Conservation (phyloP, 2,329 filamentous ascomycete genomes). For the Furcasterigmium furcatum region DNA sequence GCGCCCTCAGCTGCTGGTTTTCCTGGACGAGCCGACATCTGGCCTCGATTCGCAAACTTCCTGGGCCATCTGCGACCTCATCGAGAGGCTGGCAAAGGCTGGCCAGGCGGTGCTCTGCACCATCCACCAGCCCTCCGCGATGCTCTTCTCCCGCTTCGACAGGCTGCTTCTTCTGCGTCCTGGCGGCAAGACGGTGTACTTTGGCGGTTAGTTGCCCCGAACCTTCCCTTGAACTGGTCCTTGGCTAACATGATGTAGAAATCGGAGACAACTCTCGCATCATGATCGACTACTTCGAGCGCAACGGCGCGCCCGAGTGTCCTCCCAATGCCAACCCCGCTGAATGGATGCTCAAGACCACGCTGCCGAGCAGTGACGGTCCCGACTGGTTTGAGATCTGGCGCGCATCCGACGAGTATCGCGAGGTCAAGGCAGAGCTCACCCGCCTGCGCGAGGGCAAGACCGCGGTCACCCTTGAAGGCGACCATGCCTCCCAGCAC, state of each 20-base stretch:
- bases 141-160: slow-evolving; percentile 47
- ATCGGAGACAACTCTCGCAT: slow-evolving; percentile 38
- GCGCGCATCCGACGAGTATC: slow-evolving; percentile 24
- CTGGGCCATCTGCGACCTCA: slow-evolving; percentile 69
- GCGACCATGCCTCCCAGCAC: slow-evolving; percentile 20
- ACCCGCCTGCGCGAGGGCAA: slow-evolving; percentile 28
- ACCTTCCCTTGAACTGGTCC: too few species aligned
- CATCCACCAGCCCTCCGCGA: slow-evolving; percentile 43
- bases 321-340: slow-evolving; percentile 58
- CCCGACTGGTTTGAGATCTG: slow-evolving; percentile 32
- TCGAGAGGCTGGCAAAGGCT: slow-evolving; percentile 58
- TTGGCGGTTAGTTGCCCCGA: slow-evolving; percentile 40
- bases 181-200: slow-evolving; percentile 57
- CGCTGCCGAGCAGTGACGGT: slow-evolving; percentile 17
- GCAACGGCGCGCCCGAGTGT: slow-evolving; percentile 55
- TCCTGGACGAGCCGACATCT: slow-evolving; percentile 75
- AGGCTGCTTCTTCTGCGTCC: slow-evolving; percentile 50
- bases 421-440: slow-evolving; percentile 21
- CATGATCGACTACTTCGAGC: slow-evolving; percentile 56
- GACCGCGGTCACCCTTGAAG: slow-evolving; percentile 11
- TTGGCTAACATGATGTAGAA: neutral
- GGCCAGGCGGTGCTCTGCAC: slow-evolving; percentile 43
- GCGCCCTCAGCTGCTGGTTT: slow-evolving; percentile 68
- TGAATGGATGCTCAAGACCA: slow-evolving; percentile 60
- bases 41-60: slow-evolving; percentile 74